A percentile compares a stretch with the other conserved stretches of the same genome.
phyloP scores from a whole-genome alignment of 2,329 filamentous ascomycete genomes.

The Periconia sp. region DNA sequence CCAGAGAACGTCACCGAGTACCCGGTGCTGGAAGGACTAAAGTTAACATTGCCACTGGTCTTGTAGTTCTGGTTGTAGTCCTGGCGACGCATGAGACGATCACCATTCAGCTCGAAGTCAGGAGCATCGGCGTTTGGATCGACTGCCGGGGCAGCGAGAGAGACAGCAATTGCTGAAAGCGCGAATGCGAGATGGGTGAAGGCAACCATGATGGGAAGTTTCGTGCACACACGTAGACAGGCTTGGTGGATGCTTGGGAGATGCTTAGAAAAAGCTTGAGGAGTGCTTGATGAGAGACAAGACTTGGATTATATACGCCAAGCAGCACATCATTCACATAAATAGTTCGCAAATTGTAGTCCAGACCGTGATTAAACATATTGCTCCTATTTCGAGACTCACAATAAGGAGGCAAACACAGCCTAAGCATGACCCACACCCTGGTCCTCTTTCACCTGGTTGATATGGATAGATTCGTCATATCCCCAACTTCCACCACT shows the following conservation, averaged over 20 bases:
- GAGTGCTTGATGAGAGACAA: conserved; percentile 14
- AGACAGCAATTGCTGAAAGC: conserved; percentile 24
- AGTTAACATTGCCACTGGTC: conserved; percentile 37
- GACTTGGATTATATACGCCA: conserved; percentile 21
- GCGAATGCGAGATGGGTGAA: conserved; percentile 28
- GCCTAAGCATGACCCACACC: neutral
- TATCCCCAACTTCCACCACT: neutral
- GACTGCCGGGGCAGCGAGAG: conserved; percentile 29
- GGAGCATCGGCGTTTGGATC: conserved; percentile 25
- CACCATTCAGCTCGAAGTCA: conserved; percentile 33
- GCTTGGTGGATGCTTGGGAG: conserved; percentile 5
- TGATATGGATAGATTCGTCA: neutral
- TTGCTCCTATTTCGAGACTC: neutral
- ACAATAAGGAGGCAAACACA: neutral
- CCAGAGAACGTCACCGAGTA: conserved; percentile 36
- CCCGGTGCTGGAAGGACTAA: conserved; percentile 31
- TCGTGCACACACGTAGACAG: conserved; percentile 4
- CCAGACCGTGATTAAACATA: neutral
- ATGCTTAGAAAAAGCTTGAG: conserved; percentile 8
- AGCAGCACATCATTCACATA: conserved; percentile 15
- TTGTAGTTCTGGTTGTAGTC: conserved; percentile 45
- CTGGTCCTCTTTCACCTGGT: neutral
- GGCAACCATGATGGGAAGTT: conserved; percentile 30
- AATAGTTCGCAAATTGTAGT: neutral
- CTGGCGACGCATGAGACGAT: conserved; percentile 30